phyloP scores from a whole-genome alignment of 2,329 filamentous ascomycete genomes.

The Setomelanomma holmii region DNA sequence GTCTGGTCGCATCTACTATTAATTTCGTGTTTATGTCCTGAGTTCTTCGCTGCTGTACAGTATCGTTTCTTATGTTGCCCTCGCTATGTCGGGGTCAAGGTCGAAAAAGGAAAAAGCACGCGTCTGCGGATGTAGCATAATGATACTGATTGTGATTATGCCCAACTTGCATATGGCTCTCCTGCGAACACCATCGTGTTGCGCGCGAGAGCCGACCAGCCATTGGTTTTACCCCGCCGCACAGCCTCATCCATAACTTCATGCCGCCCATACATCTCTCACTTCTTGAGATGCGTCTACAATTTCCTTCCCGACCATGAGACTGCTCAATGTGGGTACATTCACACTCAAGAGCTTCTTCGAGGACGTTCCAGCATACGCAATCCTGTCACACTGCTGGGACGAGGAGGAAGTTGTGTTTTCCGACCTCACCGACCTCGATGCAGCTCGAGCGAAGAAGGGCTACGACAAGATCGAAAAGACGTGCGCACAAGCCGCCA shows the following conservation, averaged over 20 bases:
- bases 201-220: too few species aligned
- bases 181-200: too few species aligned
- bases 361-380: conserved; percentile 15
- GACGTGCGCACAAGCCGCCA: conserved; percentile 10
- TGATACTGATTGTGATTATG: not conserved
- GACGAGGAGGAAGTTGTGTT: conserved; percentile 18
- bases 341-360: conserved; percentile 15
- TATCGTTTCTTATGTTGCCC: not conserved
- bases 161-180: not conserved
- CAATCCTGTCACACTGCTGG: conserved; percentile 28
- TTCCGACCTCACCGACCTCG: conserved; percentile 16
- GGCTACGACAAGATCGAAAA: conserved; percentile 27
- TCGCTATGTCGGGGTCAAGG: too few species aligned
- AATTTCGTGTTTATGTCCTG: not conserved
- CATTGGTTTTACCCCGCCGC: too few species aligned
- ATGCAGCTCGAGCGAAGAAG: conserved; percentile 10
- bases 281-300: too few species aligned
- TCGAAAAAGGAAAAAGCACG: not conserved
- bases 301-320: too few species aligned
- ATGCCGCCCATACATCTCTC: not conserved
- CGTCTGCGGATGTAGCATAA: not conserved
- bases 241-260: not conserved
- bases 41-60: not conserved
- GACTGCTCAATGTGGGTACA: conserved; percentile 11
- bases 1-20: not conserved